These are phyloP conservation scores for Martiniozyma asiatica DNA, from an alignment of 1,139 yeast genomes.

Conservation along the genomic window DNA sequence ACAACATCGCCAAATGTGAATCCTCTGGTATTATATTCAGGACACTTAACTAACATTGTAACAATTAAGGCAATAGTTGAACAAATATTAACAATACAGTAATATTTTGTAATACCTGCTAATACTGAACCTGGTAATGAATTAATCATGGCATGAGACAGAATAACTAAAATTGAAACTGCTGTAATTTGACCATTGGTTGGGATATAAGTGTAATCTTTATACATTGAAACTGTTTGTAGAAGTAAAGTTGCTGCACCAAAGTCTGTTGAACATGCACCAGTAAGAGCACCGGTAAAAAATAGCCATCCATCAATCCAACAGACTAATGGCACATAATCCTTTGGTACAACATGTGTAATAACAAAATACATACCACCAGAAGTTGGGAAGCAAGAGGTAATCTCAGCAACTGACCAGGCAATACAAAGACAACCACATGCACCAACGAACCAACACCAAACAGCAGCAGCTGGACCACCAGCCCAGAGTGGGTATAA, in stretches of 20 bases:
- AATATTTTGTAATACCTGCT: conserved; percentile 29
- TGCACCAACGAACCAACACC: conserved; percentile 66
- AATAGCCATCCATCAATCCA: conserved; percentile 37
- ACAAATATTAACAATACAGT: conserved; percentile 31
- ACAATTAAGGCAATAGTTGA: conserved; percentile 27
- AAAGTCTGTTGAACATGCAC: conserved; percentile 27
- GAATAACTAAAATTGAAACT: conserved; percentile 29
- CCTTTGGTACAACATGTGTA: conserved; percentile 24
- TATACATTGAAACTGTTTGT: conserved; percentile 31
- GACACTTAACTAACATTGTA: conserved; percentile 23
- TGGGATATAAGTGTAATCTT: conserved; percentile 28
- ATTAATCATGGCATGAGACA: conserved; percentile 29
- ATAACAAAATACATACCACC: conserved; percentile 52
- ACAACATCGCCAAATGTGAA: conserved; percentile 21
- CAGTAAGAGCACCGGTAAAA: conserved; percentile 32
- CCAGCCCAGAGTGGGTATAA: conserved; percentile 30
- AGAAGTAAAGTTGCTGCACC: conserved; percentile 28
- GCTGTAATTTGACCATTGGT: conserved; percentile 30
- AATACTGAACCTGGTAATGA: conserved; percentile 30
- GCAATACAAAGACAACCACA: conserved; percentile 48
- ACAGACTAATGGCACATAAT: conserved; percentile 23
- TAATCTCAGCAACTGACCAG: conserved; percentile 50
- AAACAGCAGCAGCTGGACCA: conserved; percentile 47
- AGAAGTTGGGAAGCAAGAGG: conserved; percentile 60
- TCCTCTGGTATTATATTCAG: conserved; percentile 20